Evolutionary conservation across 306 rosid genomes (phyloP), one percentile per base, ranked within the genome.

Genomic region (Luffa acutangula): DNA sequence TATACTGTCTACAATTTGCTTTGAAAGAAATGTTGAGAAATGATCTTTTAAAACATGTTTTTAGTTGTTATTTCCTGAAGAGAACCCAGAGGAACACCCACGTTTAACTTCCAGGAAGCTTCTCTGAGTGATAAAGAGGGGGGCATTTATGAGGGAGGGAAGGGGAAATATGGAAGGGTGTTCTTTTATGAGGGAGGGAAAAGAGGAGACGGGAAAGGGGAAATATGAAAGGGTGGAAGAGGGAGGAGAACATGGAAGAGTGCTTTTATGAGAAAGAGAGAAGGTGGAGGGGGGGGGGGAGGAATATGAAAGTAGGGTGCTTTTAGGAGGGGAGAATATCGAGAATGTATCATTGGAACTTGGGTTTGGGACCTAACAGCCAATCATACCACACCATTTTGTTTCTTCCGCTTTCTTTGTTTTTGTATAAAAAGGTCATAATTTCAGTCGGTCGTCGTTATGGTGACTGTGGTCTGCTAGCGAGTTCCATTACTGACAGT

Each of bases 301-400:
- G 62, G 62, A 56, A 56, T 56, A 56, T 56, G 62, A 56, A 56
- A 56, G 62, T 6, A 15, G 1, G 62, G 11, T 56, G 62, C 62
- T 56, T 56, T 56, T 56, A 56, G 5, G 62, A 56, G n/a, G n/a
- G n/a, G n/a, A n/a, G n/a, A n/a, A n/a, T n/a, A n/a, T 31, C 20
- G 58, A 53, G 14, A 53, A 53, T 53, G 58, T 21, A 21, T 18
- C 21, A 20, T 53, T 56, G 62, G 62, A 56, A 56, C 25, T 56
- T 56, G 62, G 7, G 62, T 56, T 53, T 53, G 58, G 31, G 33
- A n/a, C 33, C 10, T 33, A 82, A 66, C 48, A 42, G 39, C 87
- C 76, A 81, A 84, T 84, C 80, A 77, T 39, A 13, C 17, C 52
- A 4, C 31, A 56, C 36, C 21, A 33, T 13, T 73, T 81, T 48